Conservation (phyloP, 169 alveolate genomes). For the Miamiensis avidus region DNA sequence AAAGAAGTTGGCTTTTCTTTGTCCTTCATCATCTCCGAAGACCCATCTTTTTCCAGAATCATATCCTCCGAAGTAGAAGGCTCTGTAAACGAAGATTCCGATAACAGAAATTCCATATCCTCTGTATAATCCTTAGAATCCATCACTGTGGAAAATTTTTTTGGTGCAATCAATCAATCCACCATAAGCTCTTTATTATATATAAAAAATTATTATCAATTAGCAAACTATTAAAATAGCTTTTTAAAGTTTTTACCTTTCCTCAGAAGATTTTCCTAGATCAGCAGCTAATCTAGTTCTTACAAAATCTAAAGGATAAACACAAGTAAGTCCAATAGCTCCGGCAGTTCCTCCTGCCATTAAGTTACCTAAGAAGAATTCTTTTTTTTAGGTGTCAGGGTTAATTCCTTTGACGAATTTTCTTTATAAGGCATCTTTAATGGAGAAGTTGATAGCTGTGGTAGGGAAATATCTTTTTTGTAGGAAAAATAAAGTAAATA, state of each 20-base stretch:
- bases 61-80: conserved; percentile 56
- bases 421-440: conserved; percentile 94
- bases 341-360: conserved; percentile 95
- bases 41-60: conserved; percentile 53
- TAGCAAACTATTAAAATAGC: no score
- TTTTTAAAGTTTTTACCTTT: no score
- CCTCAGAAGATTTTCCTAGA: conserved; percentile 72
- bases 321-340: conserved; percentile 92
- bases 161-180: conserved; percentile 93
- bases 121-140: conserved; percentile 49
- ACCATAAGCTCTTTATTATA: no score
- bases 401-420: conserved; percentile 62
- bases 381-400: conserved; percentile 19
- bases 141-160: conserved; percentile 83
- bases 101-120: conserved; percentile 55
- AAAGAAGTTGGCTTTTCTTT: conserved; percentile 46
- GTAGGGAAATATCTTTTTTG: conserved; percentile 95
- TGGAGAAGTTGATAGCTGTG: conserved; percentile 98
- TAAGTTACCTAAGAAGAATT: conserved; percentile 90
- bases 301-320: conserved; percentile 96
- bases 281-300: conserved; percentile 97
- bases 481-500: not conserved
- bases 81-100: conserved; percentile 58
- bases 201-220: no score
- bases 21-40: conserved; percentile 42